Base-by-base conservation (phyloP, 495 filamentous ascomycete genomes). In the Penicillium alfredii region DNA sequence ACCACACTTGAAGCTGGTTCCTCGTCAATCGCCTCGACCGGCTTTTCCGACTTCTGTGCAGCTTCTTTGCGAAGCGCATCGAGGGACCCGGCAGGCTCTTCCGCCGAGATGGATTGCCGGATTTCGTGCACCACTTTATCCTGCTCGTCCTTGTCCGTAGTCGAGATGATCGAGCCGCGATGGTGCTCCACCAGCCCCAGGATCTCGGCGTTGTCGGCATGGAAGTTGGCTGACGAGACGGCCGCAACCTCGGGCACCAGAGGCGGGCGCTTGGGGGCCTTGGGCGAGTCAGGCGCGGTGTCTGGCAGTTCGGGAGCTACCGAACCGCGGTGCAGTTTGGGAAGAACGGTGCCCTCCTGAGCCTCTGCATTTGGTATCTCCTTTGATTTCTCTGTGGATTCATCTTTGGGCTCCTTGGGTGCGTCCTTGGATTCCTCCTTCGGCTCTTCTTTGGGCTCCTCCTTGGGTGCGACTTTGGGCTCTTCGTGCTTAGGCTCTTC, bases 151-250 rank as follows among this genome's bases (percentile, higher is more conserved):
- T 55, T 43, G 9, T 60, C 58, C 2, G 56, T 53, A 7, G 48
- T 49, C 5, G 61, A 58, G n/a, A 72, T 44, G 16, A 64, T 61
- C 6, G 66, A 64, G 0, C 57, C 56, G n/a, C 64, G 66, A 38
- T 72, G 68, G 39, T 71, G 65, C 29, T 53, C 53, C 9, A 68
- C 55, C 19, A 69, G 44, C 4, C 64, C 66, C 37, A 66, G 30
- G 30, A 44, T 37, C 53, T 64, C 60, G 23, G 60, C 61, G 33
- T 64, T 64, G 33, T 61, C 67, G 26, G 56, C 64, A 40, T 49
- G 62, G 51, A 71, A 63, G 38, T 69, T 67, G 4, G 65, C 62
- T 33, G 58, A 62, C 2, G 67, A 71, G 8, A 55, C 55, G 6
- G 67, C 67, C 25, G 67, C 67, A n/a, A 41, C 29, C 37, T 71